phyloP scores from a whole-genome alignment of 2,329 filamentous ascomycete species.

The Chaetothyriales sp. region DNA sequence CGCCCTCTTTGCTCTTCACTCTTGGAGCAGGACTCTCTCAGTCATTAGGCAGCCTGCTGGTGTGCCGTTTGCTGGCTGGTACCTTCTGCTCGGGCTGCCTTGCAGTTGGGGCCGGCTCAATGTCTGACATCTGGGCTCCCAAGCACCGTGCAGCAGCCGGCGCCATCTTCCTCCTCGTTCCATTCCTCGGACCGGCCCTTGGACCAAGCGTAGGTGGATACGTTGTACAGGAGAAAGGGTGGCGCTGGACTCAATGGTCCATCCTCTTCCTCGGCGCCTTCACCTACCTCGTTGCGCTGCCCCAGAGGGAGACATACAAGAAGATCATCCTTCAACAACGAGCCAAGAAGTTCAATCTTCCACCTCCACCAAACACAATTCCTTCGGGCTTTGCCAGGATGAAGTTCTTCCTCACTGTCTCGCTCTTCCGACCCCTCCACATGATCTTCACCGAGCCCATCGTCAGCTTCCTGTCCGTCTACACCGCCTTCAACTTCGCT shows the following conservation, averaged over 20 bases:
- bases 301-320: conserved; percentile 52
- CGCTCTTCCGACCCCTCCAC: conserved; percentile 42
- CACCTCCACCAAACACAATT: conserved; percentile 53
- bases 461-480: conserved; percentile 52
- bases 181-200: conserved; percentile 54
- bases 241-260: conserved; percentile 62
- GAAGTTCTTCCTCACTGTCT: conserved; percentile 27
- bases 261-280: conserved; percentile 50
- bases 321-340: conserved; percentile 52
- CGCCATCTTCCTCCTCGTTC: conserved; percentile 41
- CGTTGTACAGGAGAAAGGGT: conserved; percentile 48
- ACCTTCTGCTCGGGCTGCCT: conserved; percentile 56
- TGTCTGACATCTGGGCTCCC: conserved; percentile 43
- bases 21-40: conserved; percentile 36
- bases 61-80: conserved; percentile 65
- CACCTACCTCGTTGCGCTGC: conserved; percentile 48
- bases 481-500: conserved; percentile 63
- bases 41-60: conserved; percentile 54
- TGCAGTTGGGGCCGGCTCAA: conserved; percentile 56
- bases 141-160: conserved; percentile 45
- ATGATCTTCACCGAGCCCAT: conserved; percentile 58
- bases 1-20: conserved; percentile 43
- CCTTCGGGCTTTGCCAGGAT: conserved; percentile 41
- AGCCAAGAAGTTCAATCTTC: conserved; percentile 40
- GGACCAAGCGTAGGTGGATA: conserved; percentile 59